Evolutionary conservation across 345 rosid species (phyloP).

Genomic region (Gossypium stocksii): DNA sequence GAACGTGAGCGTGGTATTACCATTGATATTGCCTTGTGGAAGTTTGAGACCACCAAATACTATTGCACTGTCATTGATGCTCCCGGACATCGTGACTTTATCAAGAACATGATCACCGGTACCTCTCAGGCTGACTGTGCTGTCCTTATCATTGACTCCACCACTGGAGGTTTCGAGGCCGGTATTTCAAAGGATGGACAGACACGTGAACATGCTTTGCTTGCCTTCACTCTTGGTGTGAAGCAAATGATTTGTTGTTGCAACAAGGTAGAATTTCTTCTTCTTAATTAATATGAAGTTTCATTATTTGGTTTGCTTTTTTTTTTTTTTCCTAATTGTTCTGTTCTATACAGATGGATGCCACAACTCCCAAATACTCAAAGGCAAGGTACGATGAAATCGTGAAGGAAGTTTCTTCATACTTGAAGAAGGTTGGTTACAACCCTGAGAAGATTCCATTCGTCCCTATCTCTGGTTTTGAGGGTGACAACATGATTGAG

Average conservation of each 20-base stretch:
- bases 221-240: conserved; percentile 91
- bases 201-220: conserved; percentile 81
- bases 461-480: no score
- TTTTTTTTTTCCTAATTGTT: background rate
- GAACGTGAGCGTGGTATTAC: conserved; percentile 97
- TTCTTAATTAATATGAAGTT: background rate
- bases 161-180: conserved; percentile 83
- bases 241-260: conserved; percentile 88
- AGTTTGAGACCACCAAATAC: conserved; percentile 86
- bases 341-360: conserved; percentile 53
- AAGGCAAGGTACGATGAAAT: no score
- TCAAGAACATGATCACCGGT: conserved; percentile 81
- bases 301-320: background rate
- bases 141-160: conserved; percentile 71
- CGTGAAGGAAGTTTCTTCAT: no score
- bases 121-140: conserved; percentile 86
- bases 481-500: no score
- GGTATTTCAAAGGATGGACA: conserved; percentile 87
- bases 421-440: no score
- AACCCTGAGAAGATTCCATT: no score
- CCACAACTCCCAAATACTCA: conserved; percentile 68
- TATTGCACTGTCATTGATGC: conserved; percentile 93
- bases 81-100: conserved; percentile 84
- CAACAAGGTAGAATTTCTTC: conserved; percentile 44
- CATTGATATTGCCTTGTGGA: conserved; percentile 89